A percentile compares a stretch with the other conserved stretches of the same genome.
Conservation (phyloP, 2,329 filamentous ascomycete species). For the Emergomyces africanus region DNA sequence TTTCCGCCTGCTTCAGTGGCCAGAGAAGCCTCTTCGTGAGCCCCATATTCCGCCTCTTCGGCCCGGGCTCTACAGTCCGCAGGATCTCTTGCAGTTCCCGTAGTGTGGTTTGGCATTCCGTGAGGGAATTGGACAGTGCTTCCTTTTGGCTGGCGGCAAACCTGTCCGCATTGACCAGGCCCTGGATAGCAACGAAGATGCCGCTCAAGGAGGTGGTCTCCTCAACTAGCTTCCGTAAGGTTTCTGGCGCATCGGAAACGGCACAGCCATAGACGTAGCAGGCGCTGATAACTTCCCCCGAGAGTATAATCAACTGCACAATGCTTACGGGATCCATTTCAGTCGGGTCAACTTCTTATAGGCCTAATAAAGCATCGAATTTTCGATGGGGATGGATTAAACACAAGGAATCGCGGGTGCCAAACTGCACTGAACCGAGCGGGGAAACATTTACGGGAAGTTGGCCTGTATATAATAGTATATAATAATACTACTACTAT, state of each 20-base stretch:
- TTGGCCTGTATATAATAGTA: too few species aligned
- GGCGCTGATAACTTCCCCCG: not conserved
- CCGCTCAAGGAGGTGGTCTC: conserved; percentile 4
- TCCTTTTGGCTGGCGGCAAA: not conserved
- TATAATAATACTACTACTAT: too few species aligned
- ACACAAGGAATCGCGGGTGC: not conserved
- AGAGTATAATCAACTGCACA: not conserved
- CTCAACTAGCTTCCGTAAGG: conserved; percentile 1
- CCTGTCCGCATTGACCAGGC: conserved; percentile 1
- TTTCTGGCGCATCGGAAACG: not conserved
- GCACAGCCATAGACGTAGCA: conserved; percentile 2
- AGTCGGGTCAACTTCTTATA: not conserved
- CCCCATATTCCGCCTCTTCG: not conserved
- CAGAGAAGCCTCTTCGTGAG: not conserved
- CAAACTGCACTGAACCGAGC: too few species aligned
- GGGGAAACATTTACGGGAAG: too few species aligned
- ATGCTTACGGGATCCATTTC: not conserved
- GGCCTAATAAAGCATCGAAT: not conserved
- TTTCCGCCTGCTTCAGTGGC: conserved; percentile 1
- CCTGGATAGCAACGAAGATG: conserved; percentile 3
- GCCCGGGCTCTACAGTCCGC: not conserved
- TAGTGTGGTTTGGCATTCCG: not conserved
- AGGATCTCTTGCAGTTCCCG: not conserved
- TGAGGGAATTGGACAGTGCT: not conserved
- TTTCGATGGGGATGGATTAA: not conserved